phyloP scores from a whole-genome alignment of 129 eudicot species.

The Erigeron canadensis region DNA sequence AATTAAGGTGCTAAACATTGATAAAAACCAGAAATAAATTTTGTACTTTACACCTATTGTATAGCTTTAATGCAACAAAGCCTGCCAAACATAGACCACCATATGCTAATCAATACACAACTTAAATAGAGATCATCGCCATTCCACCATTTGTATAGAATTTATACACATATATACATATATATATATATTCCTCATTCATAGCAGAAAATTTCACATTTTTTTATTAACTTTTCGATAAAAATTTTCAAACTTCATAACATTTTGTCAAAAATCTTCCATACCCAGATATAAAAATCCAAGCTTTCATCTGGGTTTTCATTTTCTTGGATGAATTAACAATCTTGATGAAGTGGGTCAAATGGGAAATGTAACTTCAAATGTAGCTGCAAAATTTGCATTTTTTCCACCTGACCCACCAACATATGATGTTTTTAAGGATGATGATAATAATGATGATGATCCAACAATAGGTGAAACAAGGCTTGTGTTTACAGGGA shows the following conservation, averaged over 20 bases:
- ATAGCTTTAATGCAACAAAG: conserved; percentile 39
- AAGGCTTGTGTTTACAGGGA: conserved; percentile 54
- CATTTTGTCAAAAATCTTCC: conserved; percentile 11
- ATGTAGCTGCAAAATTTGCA: conserved; percentile 90
- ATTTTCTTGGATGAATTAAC: conserved; percentile 12
- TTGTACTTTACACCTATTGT: conserved; percentile 29
- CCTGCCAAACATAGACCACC: conserved; percentile 30
- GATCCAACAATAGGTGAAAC: conserved; percentile 42
- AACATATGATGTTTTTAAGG: conserved; percentile 68
- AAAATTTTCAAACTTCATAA: conserved; percentile 1
- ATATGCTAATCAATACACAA: conserved; percentile 10
- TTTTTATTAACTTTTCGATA: neutral
- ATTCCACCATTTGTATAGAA: neutral
- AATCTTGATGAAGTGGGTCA: conserved; percentile 45
- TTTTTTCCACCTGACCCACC: conserved; percentile 98
- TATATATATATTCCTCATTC: conserved; percentile 1
- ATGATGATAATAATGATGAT: conserved; percentile 50
- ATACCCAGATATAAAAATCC: conserved; percentile 21
- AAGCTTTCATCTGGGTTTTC: conserved; percentile 9
- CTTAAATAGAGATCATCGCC: conserved; percentile 37
- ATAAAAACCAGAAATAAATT: neutral
- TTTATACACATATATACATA: no score
- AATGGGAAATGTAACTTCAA: conserved; percentile 96
- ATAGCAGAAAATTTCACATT: conserved; percentile 11
- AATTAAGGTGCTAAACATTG: neutral